Evolutionary conservation across 441 rosid genomes (phyloP).

Genomic region (Euphorbia neoarborescens): DNA sequence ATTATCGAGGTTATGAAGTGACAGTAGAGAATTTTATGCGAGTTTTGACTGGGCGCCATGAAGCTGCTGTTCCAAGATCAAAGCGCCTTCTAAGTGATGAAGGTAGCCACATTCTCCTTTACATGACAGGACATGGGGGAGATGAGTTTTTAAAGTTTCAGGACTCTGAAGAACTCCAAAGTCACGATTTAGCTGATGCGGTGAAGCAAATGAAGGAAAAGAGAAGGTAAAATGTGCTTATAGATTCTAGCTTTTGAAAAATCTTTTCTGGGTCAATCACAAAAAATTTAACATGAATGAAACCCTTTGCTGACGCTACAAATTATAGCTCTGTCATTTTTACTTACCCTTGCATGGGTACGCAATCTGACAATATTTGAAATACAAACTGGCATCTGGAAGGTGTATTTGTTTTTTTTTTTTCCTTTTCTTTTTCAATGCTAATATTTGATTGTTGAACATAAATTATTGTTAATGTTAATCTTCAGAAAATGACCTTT

Average conservation of each 20-base stretch:
- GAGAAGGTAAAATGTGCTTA: constrained; percentile 40
- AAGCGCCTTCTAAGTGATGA: constrained; percentile 95
- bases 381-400: neutral
- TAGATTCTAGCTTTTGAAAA: constrained; percentile 15
- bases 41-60: constrained; percentile 86
- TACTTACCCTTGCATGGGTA: neutral
- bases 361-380: neutral
- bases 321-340: constrained; percentile 11
- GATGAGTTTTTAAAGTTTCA: constrained; percentile 94
- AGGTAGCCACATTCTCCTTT: constrained; percentile 93
- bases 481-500: constrained; percentile 5
- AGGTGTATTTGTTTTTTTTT: neutral
- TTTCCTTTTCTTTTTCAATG: no score
- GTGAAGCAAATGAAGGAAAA: constrained; percentile 99
- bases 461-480: neutral
- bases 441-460: neutral
- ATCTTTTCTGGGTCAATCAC: neutral
- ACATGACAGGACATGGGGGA: constrained; percentile 99
- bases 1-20: constrained; percentile 94
- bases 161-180: constrained; percentile 96
- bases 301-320: neutral
- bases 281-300: neutral
- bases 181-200: constrained; percentile 99
- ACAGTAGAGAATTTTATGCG: constrained; percentile 81
- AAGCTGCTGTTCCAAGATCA: constrained; percentile 90